Percentiles rank a stretch among this genome's conserved stretches.
phyloP scores from a whole-genome alignment of 129 eudicot genomes.

The Flaveria linearis region DNA sequence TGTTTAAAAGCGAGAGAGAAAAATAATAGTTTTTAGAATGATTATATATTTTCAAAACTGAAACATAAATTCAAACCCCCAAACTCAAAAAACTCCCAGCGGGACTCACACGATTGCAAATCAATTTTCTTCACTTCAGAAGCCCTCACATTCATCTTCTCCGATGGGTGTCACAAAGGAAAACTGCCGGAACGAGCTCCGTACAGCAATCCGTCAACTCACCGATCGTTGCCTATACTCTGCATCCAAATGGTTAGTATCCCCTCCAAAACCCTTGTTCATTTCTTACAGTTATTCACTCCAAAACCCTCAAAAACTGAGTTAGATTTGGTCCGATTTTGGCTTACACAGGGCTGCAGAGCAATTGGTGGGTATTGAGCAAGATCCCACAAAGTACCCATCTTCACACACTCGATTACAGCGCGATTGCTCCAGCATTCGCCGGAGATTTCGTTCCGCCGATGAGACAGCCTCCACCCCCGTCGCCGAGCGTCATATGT shows the following conservation, averaged over 20 bases:
- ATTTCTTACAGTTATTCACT: too few relatives aligned
- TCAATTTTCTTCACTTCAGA: background rate
- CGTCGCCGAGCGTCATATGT: slow-evolving; percentile 59
- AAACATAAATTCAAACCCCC: background rate
- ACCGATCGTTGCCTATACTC: slow-evolving; percentile 85
- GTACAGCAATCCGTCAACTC: slow-evolving; percentile 86
- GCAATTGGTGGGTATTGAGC: slow-evolving; percentile 91
- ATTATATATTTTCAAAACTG: background rate
- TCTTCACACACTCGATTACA: slow-evolving; percentile 92
- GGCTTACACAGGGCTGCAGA: slow-evolving; percentile 80
- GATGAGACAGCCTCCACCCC: slow-evolving; percentile 63
- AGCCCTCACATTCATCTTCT: slow-evolving; percentile 7
- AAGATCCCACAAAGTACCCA: slow-evolving; percentile 84
- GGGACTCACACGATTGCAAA: background rate
- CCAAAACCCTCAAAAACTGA: slow-evolving; percentile 10
- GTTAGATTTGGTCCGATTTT: background rate
- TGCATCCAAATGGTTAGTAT: slow-evolving; percentile 78
- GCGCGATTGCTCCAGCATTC: slow-evolving; percentile 90
- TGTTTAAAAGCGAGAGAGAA: too few relatives aligned
- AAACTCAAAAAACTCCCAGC: slow-evolving; percentile 24
- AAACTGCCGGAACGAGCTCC: slow-evolving; percentile 86
- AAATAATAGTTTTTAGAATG: too few relatives aligned
- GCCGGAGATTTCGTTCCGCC: slow-evolving; percentile 68
- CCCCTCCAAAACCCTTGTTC: slow-evolving; percentile 16
- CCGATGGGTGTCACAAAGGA: slow-evolving; percentile 70